These are phyloP conservation scores for Teratosphaeria pseudoeucalypti DNA, from an alignment of 2,329 filamentous ascomycete genomes.

Conservation along the genomic window DNA sequence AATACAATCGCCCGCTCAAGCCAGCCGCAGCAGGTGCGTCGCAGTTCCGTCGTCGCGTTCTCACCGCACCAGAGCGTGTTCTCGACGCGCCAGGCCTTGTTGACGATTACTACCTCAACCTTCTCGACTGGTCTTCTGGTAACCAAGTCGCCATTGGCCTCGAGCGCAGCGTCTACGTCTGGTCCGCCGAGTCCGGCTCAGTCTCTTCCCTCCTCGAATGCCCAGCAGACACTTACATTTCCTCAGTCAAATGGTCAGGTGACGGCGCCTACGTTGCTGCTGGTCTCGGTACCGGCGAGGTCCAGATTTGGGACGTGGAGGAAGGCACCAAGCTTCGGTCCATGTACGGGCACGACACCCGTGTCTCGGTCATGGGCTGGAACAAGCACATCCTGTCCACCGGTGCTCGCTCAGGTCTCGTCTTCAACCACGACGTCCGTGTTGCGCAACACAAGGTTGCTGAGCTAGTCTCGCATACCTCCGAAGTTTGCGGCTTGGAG, in stretches of 20 bases:
- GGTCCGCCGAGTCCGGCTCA: constrained; percentile 88
- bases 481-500: constrained; percentile 94
- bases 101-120: constrained; percentile 98
- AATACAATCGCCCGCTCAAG: constrained; percentile 96
- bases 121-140: constrained; percentile 93
- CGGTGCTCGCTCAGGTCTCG: constrained; percentile 83
- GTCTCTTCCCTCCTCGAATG: constrained; percentile 86
- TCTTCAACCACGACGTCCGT: constrained; percentile 98
- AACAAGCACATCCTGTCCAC: constrained; percentile 97
- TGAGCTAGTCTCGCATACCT: constrained; percentile 92
- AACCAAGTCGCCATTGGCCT: constrained; percentile 98
- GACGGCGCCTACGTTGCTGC: constrained; percentile 95
- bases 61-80: constrained; percentile 90
- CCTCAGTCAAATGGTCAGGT: constrained; percentile 97
- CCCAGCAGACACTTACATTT: constrained; percentile 82
- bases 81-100: constrained; percentile 91
- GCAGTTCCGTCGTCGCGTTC: constrained; percentile 82
- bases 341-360: constrained; percentile 96
- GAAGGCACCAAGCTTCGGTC: constrained; percentile 91
- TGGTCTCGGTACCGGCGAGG: constrained; percentile 86
- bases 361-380: constrained; percentile 97
- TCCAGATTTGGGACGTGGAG: constrained; percentile 98
- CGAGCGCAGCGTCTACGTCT: constrained; percentile 94
- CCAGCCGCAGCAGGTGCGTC: constrained; percentile 61
- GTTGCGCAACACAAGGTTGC: constrained; percentile 96